Evolutionary conservation across 345 rosid species (phyloP).

Genomic region (Citrus medica): DNA sequence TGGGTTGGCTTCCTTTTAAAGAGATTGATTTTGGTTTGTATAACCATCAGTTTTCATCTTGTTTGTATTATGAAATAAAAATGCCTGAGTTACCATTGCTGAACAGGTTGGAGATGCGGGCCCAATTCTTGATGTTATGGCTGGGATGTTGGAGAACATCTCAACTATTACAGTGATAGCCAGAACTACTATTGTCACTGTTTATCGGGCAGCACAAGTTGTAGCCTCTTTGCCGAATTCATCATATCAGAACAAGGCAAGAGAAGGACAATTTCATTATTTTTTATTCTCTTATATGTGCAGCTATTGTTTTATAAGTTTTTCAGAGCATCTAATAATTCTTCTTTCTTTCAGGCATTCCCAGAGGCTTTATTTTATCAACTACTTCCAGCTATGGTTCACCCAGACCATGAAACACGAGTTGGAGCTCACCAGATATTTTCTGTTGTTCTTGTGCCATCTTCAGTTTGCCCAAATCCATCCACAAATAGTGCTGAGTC

Average conservation of each 20-base stretch:
- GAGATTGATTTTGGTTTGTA: neutral
- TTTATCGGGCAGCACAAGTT: constrained; percentile 94
- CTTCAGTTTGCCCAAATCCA: constrained; percentile 68
- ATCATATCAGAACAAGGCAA: constrained; percentile 82
- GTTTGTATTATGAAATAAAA: constrained; percentile 2
- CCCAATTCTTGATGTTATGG: constrained; percentile 86
- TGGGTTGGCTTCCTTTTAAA: constrained; percentile 3
- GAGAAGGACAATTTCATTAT: neutral
- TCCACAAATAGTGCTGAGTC: constrained; percentile 38
- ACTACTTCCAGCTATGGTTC: constrained; percentile 91
- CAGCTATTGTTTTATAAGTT: neutral
- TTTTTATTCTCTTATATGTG: constrained; percentile 4
- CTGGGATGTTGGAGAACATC: constrained; percentile 86
- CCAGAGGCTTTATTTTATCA: constrained; percentile 96
- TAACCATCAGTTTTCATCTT: constrained; percentile 6
- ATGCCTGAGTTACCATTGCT: constrained; percentile 19
- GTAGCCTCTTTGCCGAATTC: constrained; percentile 81
- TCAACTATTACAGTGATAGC: constrained; percentile 68
- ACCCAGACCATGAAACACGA: constrained; percentile 89
- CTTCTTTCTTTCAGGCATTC: constrained; percentile 57
- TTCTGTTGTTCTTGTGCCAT: constrained; percentile 91
- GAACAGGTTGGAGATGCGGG: constrained; percentile 94
- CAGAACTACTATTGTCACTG: constrained; percentile 69
- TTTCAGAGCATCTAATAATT: constrained; percentile 7
- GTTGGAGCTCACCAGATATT: constrained; percentile 90